Conservation (phyloP, 176 grass and related monocot genomes). For the Avena insularis region DNA sequence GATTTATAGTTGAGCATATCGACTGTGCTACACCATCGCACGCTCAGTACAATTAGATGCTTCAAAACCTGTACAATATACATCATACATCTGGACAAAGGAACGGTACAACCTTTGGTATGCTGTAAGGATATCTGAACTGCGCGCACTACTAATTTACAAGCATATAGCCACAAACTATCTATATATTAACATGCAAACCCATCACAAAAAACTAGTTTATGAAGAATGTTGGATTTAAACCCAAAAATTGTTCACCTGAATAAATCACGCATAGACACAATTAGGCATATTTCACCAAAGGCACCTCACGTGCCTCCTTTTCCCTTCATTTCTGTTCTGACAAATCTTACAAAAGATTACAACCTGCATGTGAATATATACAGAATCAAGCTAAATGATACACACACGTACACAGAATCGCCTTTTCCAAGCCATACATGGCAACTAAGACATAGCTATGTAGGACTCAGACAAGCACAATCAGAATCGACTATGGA, state of each 20-base stretch:
- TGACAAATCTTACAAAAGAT: not conserved
- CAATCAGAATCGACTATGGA: not conserved
- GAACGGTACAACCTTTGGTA: not conserved
- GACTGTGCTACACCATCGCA: not conserved
- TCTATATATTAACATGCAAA: not conserved
- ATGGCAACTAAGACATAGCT: not conserved
- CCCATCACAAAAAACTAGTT: not conserved
- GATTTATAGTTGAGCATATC: not conserved
- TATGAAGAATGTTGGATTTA: conserved; percentile 2
- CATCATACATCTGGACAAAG: conserved; percentile 6
- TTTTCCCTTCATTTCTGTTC: not conserved
- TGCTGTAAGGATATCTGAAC: not conserved
- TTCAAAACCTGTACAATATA: not conserved
- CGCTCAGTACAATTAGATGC: not conserved
- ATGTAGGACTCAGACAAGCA: not conserved
- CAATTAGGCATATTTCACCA: not conserved
- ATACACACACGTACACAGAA: not conserved
- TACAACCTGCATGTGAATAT: not conserved
- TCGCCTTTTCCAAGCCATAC: not conserved
- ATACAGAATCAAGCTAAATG: not conserved
- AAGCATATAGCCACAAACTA: conserved; percentile 4
- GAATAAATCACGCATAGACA: not conserved
- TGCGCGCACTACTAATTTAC: not conserved
- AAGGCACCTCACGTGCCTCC: not conserved
- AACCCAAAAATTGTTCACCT: not conserved